Percentiles rank a stretch among this genome's conserved stretches.
phyloP scores from a whole-genome alignment of 371 early-diverging fungal species.

The Lichtheimia hyalospora region DNA sequence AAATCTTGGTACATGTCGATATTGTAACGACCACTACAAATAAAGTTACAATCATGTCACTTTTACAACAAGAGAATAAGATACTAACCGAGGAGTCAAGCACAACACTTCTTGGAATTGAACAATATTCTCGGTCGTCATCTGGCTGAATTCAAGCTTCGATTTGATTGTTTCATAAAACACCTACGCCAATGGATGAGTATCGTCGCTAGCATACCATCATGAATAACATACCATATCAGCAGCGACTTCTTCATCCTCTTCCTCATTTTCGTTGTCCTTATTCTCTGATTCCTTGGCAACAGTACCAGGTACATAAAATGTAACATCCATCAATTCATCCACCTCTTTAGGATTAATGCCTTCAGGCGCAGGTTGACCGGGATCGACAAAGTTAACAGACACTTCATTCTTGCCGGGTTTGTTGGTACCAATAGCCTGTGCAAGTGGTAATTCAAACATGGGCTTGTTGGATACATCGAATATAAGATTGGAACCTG shows the following conservation, averaged over 20 bases:
- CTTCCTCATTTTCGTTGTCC: constrained; percentile 61
- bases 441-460: constrained; percentile 89
- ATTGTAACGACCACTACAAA: constrained; percentile 87
- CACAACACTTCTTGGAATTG: constrained; percentile 89
- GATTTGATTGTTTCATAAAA: constrained; percentile 93
- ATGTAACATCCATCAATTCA: constrained; percentile 89
- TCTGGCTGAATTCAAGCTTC: constrained; percentile 85
- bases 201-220: too few relatives aligned
- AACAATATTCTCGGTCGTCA: constrained; percentile 87
- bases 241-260: constrained; percentile 70
- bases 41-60: not conserved
- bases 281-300: constrained; percentile 56
- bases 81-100: constrained; percentile 79
- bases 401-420: constrained; percentile 92
- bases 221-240: constrained; percentile 52
- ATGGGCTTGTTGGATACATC: constrained; percentile 79
- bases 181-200: constrained; percentile 31
- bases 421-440: constrained; percentile 87
- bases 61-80: not conserved
- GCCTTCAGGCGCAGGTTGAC: constrained; percentile 57
- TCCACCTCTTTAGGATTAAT: constrained; percentile 61
- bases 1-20: constrained; percentile 93
- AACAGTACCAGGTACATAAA: constrained; percentile 90
- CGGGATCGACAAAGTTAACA: constrained; percentile 82
- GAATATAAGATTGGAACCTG: constrained; percentile 77